A percentile compares a stretch with the other conserved stretches of the same genome.
These are phyloP conservation scores for Zygosaccharomyces lentus DNA, from an alignment of 805 yeast genomes.

Conservation along the genomic window DNA sequence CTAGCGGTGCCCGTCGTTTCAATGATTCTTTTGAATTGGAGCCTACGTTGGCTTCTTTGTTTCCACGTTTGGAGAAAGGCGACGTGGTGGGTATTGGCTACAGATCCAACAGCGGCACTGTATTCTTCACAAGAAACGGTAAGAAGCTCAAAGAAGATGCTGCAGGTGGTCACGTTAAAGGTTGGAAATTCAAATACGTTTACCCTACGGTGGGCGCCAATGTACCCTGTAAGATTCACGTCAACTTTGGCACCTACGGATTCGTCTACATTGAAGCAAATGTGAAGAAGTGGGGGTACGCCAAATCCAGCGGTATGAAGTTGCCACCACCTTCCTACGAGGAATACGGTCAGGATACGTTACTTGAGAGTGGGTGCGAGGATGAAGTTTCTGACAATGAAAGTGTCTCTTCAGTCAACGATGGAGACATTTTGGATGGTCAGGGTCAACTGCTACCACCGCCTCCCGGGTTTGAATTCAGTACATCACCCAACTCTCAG, in stretches of 20 bases:
- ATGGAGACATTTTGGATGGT: constrained; percentile 25
- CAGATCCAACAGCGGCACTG: constrained; percentile 73
- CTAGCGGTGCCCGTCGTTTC: constrained; percentile 72
- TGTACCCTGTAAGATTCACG: constrained; percentile 77
- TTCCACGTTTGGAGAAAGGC: constrained; percentile 66
- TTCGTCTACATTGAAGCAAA: constrained; percentile 88
- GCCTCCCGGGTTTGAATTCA: constrained; percentile 37
- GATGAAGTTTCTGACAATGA: constrained; percentile 43
- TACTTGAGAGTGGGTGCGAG: constrained; percentile 59
- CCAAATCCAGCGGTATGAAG: constrained; percentile 81
- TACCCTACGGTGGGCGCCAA: constrained; percentile 90
- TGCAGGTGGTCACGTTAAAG: constrained; percentile 72
- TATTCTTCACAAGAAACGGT: constrained; percentile 93
- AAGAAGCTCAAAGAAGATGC: constrained; percentile 78
- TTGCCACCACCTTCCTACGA: constrained; percentile 95
- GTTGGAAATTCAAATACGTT: constrained; percentile 63
- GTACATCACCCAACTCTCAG: constrained; percentile 23
- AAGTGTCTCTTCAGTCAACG: constrained; percentile 27
- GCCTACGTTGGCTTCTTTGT: constrained; percentile 44
- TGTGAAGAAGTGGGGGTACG: constrained; percentile 93
- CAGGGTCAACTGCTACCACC: constrained; percentile 35
- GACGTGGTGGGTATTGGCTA: constrained; percentile 94
- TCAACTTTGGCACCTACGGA: constrained; percentile 84
- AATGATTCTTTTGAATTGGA: constrained; percentile 66
- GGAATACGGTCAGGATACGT: constrained; percentile 68